Evolutionary conservation across 2,329 filamentous ascomycete genomes (phyloP), one percentile per base, ranked within the genome.

Genomic region (Colletotrichum truncatum): DNA sequence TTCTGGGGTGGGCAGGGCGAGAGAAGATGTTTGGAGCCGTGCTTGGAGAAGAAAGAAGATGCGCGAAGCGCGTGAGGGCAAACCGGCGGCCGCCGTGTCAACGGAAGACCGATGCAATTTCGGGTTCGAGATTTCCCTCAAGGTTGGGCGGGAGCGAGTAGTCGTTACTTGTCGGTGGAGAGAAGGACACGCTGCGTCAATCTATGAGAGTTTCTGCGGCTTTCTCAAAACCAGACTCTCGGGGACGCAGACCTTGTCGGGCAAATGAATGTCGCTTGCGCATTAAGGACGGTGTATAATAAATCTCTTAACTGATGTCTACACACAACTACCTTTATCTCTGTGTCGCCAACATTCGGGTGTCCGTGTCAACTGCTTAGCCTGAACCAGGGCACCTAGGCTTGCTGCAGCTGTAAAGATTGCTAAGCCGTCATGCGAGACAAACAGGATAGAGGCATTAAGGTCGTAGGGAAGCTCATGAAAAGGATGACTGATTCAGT

Each of bases 171-270:
- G 91, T 57, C 83, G 92, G 30, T 97, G 93, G 94, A 73, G 93
- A 1, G 89, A 93, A 71, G 95, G 96, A 0, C 82, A 84, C 6
- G 92, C 97, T 69, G 81, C 86, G 16, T 84, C 89, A 1, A 73
- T 96, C 0, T 97, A 95, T 76, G 92, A 97, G 78, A 98, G 94
- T 74, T 93, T 99, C 68, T 91, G 89, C 66, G 94, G 93, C 0
- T 93, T 94, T 81, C 68, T 97, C 45, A 92, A 89, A 75, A 68
- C 65, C 10, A 45, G 41, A 6, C 1, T 67, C 26, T 36, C 48
- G 32, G n/a, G 28, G 9, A 14, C 16, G 18, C 12, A 21, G 1
- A 36, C n/a, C n/a, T n/a, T n/a, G n/a, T n/a, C n/a, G n/a, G n/a
- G n/a, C n/a, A n/a, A n/a, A n/a, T n/a, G n/a, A n/a, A n/a, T n/a